phyloP scores from a whole-genome alignment of 2,329 filamentous ascomycete genomes.

The Cladophialophora immunda region DNA sequence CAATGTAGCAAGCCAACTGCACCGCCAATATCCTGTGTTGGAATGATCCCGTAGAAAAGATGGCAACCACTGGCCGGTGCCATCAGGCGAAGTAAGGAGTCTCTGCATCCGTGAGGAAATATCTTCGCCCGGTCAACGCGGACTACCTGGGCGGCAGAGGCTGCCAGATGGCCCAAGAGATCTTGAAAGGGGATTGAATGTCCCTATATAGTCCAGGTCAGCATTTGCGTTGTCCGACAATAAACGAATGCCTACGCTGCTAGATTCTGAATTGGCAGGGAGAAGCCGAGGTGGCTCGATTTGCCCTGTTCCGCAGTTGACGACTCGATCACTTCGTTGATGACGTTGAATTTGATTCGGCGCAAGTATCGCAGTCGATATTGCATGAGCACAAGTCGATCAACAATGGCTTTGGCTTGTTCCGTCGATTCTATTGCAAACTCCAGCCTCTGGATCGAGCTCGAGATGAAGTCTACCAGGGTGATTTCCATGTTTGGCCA shows the following conservation, averaged over 20 bases:
- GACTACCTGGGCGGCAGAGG: conserved; percentile 4
- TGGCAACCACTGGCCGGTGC: neutral
- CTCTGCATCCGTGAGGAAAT: neutral
- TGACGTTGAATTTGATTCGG: conserved; percentile 21
- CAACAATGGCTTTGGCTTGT: conserved; percentile 22
- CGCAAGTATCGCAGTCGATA: conserved; percentile 22
- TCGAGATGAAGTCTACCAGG: conserved; percentile 26
- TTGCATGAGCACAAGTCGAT: conserved; percentile 19
- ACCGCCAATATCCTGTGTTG: no score
- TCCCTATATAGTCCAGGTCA: neutral
- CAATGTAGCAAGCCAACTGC: no score
- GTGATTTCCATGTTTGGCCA: conserved; percentile 27
- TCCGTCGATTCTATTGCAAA: conserved; percentile 10
- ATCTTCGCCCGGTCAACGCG: neutral
- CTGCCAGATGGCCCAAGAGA: conserved; percentile 29
- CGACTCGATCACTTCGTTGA: conserved; percentile 8
- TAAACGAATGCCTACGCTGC: conserved; percentile 16
- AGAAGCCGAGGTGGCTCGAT: conserved; percentile 3
- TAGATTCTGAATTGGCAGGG: conserved; percentile 19
- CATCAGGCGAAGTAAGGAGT: neutral
- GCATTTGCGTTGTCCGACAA: neutral
- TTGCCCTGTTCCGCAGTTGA: neutral
- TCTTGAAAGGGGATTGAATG: conserved; percentile 20
- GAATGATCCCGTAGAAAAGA: no score
- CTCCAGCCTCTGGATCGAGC: conserved; percentile 20